Base-by-base conservation (phyloP, 495 filamentous ascomycete species). In the Podospora tetraspora region DNA sequence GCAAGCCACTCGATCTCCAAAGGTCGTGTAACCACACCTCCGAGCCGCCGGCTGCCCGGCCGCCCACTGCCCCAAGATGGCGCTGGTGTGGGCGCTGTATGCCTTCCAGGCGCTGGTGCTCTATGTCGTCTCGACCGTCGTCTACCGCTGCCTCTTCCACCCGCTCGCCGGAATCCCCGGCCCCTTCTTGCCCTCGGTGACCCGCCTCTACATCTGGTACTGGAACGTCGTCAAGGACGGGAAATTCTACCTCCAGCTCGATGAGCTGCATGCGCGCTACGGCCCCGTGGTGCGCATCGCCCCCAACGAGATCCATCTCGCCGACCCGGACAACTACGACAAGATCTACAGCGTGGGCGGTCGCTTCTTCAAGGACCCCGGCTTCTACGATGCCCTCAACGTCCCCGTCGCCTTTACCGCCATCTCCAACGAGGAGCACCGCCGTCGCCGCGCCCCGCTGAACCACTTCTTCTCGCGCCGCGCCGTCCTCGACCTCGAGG, bases 281-380 rank as follows among this genome's bases (percentile, higher is more conserved):
- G 72, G 85, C 16, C 77, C 78, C 24, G 67, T 81, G 30, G 73
- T 82, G 23, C 80, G 80, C 58, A 80, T 82, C 65, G 72, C 71
- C 0, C 80, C 80, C 7, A 72, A 79, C 24, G 78, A 82, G 66
- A 70, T 83, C 57, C 80, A 82, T 62, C 70, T 82, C 13, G 74
- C 68, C 32, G 79, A 84, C 66, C 77, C 76, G 9, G 75, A 73
- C 37, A 71, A 79, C 62, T 81, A 77, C 68, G 76, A 81, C 43
- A 77, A 73, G 52, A 73, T 82, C 1, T 81, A 80, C 68, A 68
- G 34, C 63, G 64, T 75, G 1, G 71, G 67, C 66, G 61, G 73
- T 7, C 66, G 66, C 19, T 74, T 75, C 68, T 69, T 69, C 63
- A 79, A 79, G 66, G 69, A 74, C 62, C 66, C 73, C 3, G 64